These are phyloP conservation scores for Phytophthora lateralis DNA, from an alignment of 352 stramenopile species.

Conservation along the genomic window DNA sequence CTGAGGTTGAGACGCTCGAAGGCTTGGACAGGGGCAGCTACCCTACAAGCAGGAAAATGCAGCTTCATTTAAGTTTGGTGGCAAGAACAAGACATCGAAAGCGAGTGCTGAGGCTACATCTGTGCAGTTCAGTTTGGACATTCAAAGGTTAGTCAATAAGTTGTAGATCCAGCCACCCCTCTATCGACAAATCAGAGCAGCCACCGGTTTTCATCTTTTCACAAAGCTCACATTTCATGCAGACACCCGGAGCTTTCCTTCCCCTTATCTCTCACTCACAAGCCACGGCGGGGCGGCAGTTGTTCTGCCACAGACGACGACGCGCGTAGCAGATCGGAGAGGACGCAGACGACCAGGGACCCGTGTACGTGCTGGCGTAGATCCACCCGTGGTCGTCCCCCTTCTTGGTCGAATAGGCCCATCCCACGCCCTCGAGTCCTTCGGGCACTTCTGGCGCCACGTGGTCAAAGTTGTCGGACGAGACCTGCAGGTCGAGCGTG, in stretches of 20 bases:
- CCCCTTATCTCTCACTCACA: constrained; percentile 33
- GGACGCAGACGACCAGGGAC: constrained; percentile 49
- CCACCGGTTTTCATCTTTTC: neutral
- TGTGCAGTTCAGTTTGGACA: constrained; percentile 14
- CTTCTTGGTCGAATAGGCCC: constrained; percentile 69
- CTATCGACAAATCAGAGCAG: no score
- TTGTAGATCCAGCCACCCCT: no score
- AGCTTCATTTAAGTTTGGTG: no score
- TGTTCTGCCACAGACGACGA: constrained; percentile 75
- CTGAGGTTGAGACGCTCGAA: no score
- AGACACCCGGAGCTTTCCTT: neutral
- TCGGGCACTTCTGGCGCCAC: constrained; percentile 62
- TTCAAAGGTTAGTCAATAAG: neutral
- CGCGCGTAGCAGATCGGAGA: constrained; percentile 45
- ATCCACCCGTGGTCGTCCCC: constrained; percentile 75
- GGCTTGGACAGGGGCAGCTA: no score
- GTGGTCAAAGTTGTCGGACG: constrained; percentile 69
- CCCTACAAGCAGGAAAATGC: no score
- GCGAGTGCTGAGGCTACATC: neutral
- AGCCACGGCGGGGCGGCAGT: constrained; percentile 58
- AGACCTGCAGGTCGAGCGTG: constrained; percentile 60
- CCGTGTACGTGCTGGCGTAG: constrained; percentile 69
- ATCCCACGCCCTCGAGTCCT: constrained; percentile 56
- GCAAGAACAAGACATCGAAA: no score
- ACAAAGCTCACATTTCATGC: constrained; percentile 1